Evolutionary conservation across 2,329 filamentous ascomycete genomes (phyloP).

Genomic region (Phyllosticta citrichinensis): DNA sequence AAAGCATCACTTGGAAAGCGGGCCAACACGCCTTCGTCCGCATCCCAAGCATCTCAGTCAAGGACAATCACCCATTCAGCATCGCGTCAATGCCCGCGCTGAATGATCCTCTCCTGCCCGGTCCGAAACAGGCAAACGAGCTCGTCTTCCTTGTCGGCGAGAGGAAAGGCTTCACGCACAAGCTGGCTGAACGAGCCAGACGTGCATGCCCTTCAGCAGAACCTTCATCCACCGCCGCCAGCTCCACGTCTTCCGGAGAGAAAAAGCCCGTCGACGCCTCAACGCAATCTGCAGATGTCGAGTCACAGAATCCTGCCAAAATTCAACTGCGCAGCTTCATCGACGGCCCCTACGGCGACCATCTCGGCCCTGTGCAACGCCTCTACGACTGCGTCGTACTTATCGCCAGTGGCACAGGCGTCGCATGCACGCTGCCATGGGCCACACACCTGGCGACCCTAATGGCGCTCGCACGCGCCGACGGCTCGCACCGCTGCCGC

Average conservation of each 20-base stretch:
- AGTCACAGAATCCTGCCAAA: not conserved
- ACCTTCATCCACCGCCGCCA: not conserved
- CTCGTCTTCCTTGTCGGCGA: slow-evolving; percentile 18
- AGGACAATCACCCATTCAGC: slow-evolving; percentile 24
- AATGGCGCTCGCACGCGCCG: not conserved
- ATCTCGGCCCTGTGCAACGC: slow-evolving; percentile 11
- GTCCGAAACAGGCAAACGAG: slow-evolving; percentile 1
- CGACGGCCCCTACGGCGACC: slow-evolving; percentile 22
- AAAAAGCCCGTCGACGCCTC: not conserved
- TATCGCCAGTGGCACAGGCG: slow-evolving; percentile 14
- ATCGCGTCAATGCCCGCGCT: slow-evolving; percentile 17
- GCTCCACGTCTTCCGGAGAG: not conserved
- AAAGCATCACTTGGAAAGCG: slow-evolving; percentile 28
- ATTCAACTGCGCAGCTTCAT: slow-evolving; percentile 14
- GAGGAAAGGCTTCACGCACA: slow-evolving; percentile 18
- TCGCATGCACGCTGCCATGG: slow-evolving; percentile 13
- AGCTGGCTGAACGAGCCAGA: slow-evolving; percentile 3
- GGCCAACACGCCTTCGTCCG: slow-evolving; percentile 49
- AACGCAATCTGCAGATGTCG: not conserved
- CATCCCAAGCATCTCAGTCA: slow-evolving; percentile 15
- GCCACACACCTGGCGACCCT: slow-evolving; percentile 10
- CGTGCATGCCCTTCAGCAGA: not conserved
- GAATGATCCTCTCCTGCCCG: slow-evolving; percentile 1
- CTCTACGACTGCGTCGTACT: slow-evolving; percentile 13
- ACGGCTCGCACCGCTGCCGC: not conserved